Evolutionary conservation across 73 alveolate genomes (phyloP).

Genomic region (Paramecium caudatum): DNA sequence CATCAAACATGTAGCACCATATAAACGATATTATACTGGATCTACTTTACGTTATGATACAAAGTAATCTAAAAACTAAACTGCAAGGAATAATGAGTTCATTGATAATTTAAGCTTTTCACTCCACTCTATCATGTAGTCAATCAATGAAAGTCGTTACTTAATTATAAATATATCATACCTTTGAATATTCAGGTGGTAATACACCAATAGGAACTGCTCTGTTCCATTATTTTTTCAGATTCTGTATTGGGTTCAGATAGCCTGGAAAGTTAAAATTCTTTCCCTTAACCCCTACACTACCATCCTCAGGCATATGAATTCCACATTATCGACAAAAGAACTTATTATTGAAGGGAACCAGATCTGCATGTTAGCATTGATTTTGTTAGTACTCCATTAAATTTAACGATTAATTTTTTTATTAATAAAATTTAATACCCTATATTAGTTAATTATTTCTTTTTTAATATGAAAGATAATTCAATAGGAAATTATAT

Average conservation of each 20-base stretch:
- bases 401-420: conserved; percentile 53
- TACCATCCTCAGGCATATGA: conserved; percentile 65
- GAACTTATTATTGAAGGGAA: conserved; percentile 20
- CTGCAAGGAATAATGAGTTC: conserved; percentile 54
- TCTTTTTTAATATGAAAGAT: too few species aligned
- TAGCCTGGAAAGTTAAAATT: conserved; percentile 38
- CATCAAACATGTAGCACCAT: conserved; percentile 76
- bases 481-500: background rate
- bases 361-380: conserved; percentile 33
- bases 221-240: conserved; percentile 37
- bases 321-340: conserved; percentile 40
- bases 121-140: conserved; percentile 68
- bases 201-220: conserved; percentile 25
- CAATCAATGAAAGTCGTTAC: conserved; percentile 44
- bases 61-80: conserved; percentile 57
- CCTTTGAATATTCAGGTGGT: conserved; percentile 42
- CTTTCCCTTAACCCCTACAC: background rate
- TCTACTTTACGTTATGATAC: conserved; percentile 18
- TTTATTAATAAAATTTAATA: conserved; percentile 32
- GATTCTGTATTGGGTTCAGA: conserved; percentile 40
- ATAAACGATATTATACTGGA: conserved; percentile 28
- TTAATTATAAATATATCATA: background rate
- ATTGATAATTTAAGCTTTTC: conserved; percentile 26
- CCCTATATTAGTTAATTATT: background rate
- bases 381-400: conserved; percentile 46